These are phyloP conservation scores for Aspergillus bombycis DNA, from an alignment of 2,329 filamentous ascomycete genomes.

Conservation along the genomic window DNA sequence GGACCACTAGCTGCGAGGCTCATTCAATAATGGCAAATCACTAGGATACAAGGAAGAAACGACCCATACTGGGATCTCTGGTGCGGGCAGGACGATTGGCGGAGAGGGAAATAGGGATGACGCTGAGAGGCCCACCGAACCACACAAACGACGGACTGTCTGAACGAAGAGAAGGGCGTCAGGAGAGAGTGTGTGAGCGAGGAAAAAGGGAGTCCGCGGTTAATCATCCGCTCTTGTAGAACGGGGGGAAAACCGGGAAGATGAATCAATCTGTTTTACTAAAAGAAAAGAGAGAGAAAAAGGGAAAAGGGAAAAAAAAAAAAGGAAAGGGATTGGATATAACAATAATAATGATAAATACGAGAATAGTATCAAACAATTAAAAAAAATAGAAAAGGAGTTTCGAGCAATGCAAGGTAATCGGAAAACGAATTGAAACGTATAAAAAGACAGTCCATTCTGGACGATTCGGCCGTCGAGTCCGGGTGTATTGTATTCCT, in stretches of 20 bases:
- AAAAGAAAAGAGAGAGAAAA: neutral
- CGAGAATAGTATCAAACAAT: neutral
- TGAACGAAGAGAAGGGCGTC: constrained; percentile 6
- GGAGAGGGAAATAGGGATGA: constrained; percentile 40
- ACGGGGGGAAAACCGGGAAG: neutral
- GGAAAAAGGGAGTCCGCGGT: neutral
- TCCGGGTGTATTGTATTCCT: constrained; percentile 1
- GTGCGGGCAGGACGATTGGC: constrained; percentile 34
- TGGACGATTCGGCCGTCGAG: neutral
- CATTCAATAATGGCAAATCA: constrained; percentile 10
- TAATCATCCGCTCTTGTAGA: neutral
- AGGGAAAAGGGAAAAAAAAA: neutral
- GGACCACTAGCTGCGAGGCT: constrained; percentile 12
- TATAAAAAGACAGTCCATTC: neutral
- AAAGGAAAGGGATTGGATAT: neutral
- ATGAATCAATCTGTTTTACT: neutral
- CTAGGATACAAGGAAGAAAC: constrained; percentile 6
- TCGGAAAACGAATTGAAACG: neutral
- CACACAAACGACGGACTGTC: constrained; percentile 33
- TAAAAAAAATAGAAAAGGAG: neutral
- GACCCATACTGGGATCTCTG: constrained; percentile 17
- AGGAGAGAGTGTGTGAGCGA: neutral
- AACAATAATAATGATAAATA: neutral
- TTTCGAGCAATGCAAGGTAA: neutral
- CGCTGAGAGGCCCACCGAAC: constrained; percentile 44